Conservation (phyloP, 2,329 filamentous ascomycete species). For the Beauveria scarabaeidicola region DNA sequence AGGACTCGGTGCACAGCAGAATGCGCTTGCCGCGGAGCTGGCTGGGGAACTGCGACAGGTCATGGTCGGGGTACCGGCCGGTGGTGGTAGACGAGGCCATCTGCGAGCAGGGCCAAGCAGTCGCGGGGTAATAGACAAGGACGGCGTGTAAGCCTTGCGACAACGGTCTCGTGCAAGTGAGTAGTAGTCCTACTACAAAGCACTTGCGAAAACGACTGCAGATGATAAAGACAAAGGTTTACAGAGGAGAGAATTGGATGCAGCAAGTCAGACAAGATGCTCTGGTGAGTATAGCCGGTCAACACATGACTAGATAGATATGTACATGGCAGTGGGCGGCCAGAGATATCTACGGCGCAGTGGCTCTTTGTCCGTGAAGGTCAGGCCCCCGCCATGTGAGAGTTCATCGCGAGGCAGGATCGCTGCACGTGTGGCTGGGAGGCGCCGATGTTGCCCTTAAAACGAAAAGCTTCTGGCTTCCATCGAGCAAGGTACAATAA, state of each 20-base stretch:
- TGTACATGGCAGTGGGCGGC: not conserved
- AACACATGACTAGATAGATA: not conserved
- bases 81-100: slow-evolving; percentile 1
- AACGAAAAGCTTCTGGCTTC: not conserved
- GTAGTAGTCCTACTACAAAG: not conserved
- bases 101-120: not conserved
- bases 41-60: slow-evolving; percentile 36
- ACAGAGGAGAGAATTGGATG: not conserved
- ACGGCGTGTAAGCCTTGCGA: not conserved
- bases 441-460: not conserved
- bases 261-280: not conserved
- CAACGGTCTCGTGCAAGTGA: not conserved
- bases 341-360: not conserved
- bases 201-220: not conserved
- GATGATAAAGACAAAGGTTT: not conserved
- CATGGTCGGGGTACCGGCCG: slow-evolving; percentile 22
- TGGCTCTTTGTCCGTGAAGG: not conserved
- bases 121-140: not conserved
- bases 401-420: not conserved
- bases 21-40: slow-evolving; percentile 52
- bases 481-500: not conserved
- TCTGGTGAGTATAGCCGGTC: not conserved
- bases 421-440: slow-evolving; percentile 8
- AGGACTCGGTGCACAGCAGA: slow-evolving; percentile 61
- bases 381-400: not conserved